Base-by-base conservation (phyloP, 208 protist species). In the Trypanosoma boissoni region DNA sequence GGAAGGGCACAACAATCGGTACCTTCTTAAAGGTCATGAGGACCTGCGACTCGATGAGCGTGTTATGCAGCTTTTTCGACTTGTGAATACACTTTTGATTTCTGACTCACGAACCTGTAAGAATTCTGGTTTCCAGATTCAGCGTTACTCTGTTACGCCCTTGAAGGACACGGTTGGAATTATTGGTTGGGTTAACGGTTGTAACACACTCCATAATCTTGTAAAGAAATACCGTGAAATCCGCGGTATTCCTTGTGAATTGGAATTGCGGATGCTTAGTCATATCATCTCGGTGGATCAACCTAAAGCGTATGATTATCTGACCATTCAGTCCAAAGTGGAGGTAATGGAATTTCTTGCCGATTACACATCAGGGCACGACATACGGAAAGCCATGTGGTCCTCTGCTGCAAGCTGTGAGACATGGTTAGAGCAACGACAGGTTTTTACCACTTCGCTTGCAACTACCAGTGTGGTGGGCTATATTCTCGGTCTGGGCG, bases 1-100 rank as follows among this genome's bases (percentile, higher is more conserved):
- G n/a, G 95, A 99, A 73, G 98, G 97, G 4, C 54, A 76, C 9
- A 81, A 78, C n/a, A 98, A 99, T 74, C 81, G 91, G 52, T 99
- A 98, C 79, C 80, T 99, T 31, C 83, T 99, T 8, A 99, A 99
- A 68, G 99, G 97, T 26, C 88, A 95, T 39, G 98, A 99, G 76
- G 96, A 98, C 72, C 73, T 98, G 20, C 81, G 98, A 16, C 93
- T 98, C 79, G 99, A 99, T 73, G 99, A 99, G 84, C 85, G 99
- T 28, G 98, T 99, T 18, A 99, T 99, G 99, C 98, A 99, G 86
- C 90, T 99, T 34, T 99, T 99, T 81, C 95, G 96, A 2, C 84
- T 99, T 3, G 97, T 99, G 16, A 99, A 99, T 80, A 98, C 96
- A 10, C 88, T 99, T 14, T 88, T 99, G 43, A 73, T 78, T 42